Evolutionary conservation across 2,329 filamentous ascomycete genomes (phyloP).

Genomic region (Capronia coronata): DNA sequence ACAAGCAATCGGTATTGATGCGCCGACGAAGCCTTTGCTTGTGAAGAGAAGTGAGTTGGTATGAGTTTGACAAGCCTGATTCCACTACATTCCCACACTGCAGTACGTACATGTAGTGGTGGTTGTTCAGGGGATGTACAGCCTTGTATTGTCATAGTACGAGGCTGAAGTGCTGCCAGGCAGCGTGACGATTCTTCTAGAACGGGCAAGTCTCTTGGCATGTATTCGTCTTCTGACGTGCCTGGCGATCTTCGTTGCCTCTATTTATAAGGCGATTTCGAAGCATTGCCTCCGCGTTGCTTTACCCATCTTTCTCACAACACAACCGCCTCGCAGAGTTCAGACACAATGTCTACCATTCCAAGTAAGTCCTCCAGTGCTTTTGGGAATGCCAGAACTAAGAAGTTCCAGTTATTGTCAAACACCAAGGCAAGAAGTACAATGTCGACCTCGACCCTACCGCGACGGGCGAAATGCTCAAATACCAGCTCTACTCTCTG

Average conservation of each 20-base stretch:
- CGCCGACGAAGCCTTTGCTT: no score
- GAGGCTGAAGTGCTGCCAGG: not conserved
- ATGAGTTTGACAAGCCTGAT: no score
- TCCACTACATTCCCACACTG: no score
- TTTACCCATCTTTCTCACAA: not conserved
- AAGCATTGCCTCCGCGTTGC: slow-evolving; percentile 6
- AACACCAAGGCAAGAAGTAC: slow-evolving; percentile 92
- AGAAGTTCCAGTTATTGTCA: slow-evolving; percentile 65
- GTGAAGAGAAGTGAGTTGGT: no score
- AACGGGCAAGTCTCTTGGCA: not conserved
- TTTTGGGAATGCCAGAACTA: slow-evolving; percentile 10
- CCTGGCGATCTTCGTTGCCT: not conserved
- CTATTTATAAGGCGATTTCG: slow-evolving; percentile 7
- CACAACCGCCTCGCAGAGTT: not conserved
- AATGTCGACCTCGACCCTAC: slow-evolving; percentile 83
- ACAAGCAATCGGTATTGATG: no score
- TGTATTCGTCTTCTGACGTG: slow-evolving; percentile 1
- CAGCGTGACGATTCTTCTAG: not conserved
- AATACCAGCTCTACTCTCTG: slow-evolving; percentile 88
- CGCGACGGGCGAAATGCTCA: slow-evolving; percentile 85
- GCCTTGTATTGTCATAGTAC: not conserved
- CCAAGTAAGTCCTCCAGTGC: slow-evolving; percentile 40
- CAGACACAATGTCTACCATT: slow-evolving; percentile 50
- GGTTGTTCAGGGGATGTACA: no score
- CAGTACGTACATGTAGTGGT: no score